A percentile compares a stretch with the other conserved stretches of the same genome.
phyloP scores from a whole-genome alignment of 148 eudicot species.

The Arctostaphylos glauca region DNA sequence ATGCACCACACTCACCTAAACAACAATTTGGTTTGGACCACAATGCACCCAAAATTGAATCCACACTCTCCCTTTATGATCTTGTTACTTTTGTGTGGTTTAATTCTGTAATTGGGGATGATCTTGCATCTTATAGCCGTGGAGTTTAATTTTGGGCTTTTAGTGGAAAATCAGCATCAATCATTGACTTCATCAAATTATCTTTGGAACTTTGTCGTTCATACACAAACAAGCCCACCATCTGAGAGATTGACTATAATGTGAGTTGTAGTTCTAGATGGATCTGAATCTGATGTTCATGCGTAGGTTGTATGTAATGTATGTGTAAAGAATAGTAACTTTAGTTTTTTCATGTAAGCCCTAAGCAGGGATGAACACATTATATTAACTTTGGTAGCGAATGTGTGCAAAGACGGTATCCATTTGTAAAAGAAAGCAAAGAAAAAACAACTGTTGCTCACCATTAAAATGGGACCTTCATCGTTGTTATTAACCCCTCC shows the following conservation, averaged over 20 bases:
- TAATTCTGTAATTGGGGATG: not conserved
- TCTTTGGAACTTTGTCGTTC: not conserved
- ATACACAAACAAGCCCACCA: not conserved
- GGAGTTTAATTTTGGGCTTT: not conserved
- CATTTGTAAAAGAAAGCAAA: not conserved
- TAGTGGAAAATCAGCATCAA: not conserved
- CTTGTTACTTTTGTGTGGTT: not conserved
- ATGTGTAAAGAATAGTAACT: not conserved
- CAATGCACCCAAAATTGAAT: not conserved
- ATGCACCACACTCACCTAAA: not conserved
- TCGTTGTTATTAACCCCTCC: not conserved
- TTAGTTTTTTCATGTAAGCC: not conserved
- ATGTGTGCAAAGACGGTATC: no score
- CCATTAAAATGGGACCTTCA: not conserved
- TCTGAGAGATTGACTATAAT: not conserved
- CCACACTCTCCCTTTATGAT: not conserved
- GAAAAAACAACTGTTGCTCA: not conserved
- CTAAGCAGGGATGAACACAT: not conserved
- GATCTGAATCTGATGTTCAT: not conserved
- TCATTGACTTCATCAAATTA: not conserved
- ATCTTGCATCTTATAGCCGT: not conserved
- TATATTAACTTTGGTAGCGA: no score
- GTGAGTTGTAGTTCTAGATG: not conserved
- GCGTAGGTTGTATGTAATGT: not conserved
- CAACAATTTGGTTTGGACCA: not conserved